Evolutionary conservation across 805 yeast species (phyloP).

Genomic region (Kockiozyma suomiensis): DNA sequence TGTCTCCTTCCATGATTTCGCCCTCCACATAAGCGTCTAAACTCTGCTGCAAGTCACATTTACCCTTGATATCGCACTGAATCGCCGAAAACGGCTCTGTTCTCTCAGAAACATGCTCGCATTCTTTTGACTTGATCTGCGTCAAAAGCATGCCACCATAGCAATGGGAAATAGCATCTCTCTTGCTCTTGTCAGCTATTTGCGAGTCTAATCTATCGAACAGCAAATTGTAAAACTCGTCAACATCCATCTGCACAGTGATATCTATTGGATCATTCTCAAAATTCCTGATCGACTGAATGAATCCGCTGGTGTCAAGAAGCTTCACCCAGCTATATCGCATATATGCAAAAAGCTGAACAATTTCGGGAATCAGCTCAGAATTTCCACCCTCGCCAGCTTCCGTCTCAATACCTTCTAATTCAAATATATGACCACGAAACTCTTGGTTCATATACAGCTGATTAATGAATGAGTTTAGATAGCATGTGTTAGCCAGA

Average conservation of each 20-base stretch:
- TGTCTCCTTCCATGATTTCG: conserved; percentile 32
- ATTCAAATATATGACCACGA: conserved; percentile 16
- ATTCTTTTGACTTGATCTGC: conserved; percentile 31
- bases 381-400: not conserved
- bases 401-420: not conserved
- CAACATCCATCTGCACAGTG: conserved; percentile 32
- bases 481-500: conserved; percentile 31
- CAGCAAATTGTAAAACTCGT: conserved; percentile 29
- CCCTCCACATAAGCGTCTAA: conserved; percentile 30
- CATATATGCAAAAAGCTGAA: conserved; percentile 25
- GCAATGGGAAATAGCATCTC: conserved; percentile 5
- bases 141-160: conserved; percentile 29
- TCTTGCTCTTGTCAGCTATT: conserved; percentile 5
- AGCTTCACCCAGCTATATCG: conserved; percentile 22
- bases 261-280: conserved; percentile 31
- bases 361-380: conserved; percentile 6
- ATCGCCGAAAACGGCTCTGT: conserved; percentile 30
- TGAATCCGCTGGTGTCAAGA: conserved; percentile 13
- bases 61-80: conserved; percentile 33
- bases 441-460: conserved; percentile 29
- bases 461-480: conserved; percentile 28
- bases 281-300: conserved; percentile 25
- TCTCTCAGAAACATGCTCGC: conserved; percentile 28
- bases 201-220: conserved; percentile 28
- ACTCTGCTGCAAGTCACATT: conserved; percentile 17